Base-by-base conservation (phyloP, 2,329 filamentous ascomycete species). In the Scorias spongiosa region DNA sequence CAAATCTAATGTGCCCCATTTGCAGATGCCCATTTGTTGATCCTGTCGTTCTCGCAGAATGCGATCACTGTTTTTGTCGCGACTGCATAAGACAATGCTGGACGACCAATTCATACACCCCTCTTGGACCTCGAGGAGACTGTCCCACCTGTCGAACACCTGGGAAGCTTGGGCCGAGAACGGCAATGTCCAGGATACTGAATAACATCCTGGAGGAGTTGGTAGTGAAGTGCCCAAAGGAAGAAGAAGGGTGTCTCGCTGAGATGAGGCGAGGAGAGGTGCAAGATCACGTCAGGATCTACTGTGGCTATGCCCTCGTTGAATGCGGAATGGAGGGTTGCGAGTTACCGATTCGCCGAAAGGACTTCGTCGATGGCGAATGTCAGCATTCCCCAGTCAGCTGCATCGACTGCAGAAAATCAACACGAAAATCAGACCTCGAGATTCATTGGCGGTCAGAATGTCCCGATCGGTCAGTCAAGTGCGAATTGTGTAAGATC, bases 11-110 rank as follows among this genome's bases (percentile, higher is more conserved):
- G 63, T 80, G 76, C 54, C 69, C 75, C 12, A 80, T 80, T 49
- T 80, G 76, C 58, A 74, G 76, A 54, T 74, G 72, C 47, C 73
- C 76, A 7, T 78, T 79, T 52, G 68, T 78, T 44, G 63, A 69
- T 42, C 76, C 76, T 1, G 67, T 77, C 39, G 65, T 61, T 3
- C 58, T 73, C 51, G 62, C 76, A 40, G 66, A 71, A 49, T 80
- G 76, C 59, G 74, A 79, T 49, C 76, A 80, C 61, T 72, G 74
- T 49, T 80, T 80, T 62, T 80, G 76, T 60, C 63, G 67, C 43
- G 67, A 71, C 18, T 80, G 76, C 53, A 64, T 80, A 46, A 66
- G 66, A 42, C 63, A 66, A 39, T 67, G 67, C 11, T 69, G 70
- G 54, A 63, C 56, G 32, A 61, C 54, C 18, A 58, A 60, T 39